phyloP scores from a whole-genome alignment of 257 asterid genomes.

The Forsythia viridissima region DNA sequence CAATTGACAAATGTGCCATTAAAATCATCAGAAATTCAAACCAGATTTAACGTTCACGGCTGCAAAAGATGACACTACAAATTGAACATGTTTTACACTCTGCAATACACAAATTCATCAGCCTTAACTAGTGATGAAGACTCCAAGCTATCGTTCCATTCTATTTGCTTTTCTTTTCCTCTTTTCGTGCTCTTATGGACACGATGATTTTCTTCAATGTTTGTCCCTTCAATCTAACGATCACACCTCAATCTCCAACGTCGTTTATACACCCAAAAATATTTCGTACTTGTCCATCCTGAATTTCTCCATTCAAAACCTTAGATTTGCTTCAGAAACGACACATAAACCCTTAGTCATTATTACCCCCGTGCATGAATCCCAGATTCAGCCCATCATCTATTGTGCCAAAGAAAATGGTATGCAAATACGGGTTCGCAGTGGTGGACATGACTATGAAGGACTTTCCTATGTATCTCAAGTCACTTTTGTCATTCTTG shows the following conservation, averaged over 20 bases:
- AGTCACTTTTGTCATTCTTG: conserved; percentile 5
- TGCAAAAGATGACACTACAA: neutral
- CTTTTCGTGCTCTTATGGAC: neutral
- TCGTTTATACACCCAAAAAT: conserved; percentile 22
- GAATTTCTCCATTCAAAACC: conserved; percentile 27
- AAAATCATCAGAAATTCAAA: no score
- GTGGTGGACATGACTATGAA: conserved; percentile 53
- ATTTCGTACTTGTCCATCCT: conserved; percentile 27
- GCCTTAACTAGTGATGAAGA: neutral
- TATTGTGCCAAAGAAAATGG: conserved; percentile 29
- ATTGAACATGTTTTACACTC: neutral
- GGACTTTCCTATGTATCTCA: conserved; percentile 33
- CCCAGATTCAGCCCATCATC: conserved; percentile 32
- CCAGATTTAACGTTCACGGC: neutral
- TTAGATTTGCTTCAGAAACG: conserved; percentile 20
- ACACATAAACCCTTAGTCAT: conserved; percentile 34
- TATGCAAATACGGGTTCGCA: conserved; percentile 33
- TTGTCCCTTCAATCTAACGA: neutral
- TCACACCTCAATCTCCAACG: neutral
- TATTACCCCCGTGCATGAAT: conserved; percentile 30
- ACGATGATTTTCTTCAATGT: neutral
- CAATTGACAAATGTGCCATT: no score
- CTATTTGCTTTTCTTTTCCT: neutral
- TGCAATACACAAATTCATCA: neutral
- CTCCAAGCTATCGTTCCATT: neutral